Evolutionary conservation across 306 rosid genomes (phyloP).

Genomic region (Lagenaria siceraria): DNA sequence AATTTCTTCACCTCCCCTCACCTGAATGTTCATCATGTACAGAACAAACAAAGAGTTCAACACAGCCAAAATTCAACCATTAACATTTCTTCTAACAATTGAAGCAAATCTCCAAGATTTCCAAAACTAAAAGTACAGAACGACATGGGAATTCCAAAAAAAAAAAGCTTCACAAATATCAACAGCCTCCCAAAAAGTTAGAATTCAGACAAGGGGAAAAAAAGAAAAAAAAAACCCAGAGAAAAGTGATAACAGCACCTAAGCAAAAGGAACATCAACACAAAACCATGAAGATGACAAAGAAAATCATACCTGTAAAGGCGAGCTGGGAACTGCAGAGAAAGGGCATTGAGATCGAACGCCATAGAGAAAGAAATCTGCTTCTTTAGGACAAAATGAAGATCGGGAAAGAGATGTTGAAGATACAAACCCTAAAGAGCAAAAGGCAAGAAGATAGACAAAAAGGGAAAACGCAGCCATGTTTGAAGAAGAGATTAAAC

Average conservation of each 20-base stretch:
- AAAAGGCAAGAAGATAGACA: slow-evolving; percentile 18
- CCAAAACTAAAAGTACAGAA: slow-evolving; percentile 5
- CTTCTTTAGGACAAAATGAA: slow-evolving; percentile 18
- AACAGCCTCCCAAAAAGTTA: not conserved
- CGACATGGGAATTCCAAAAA: not conserved
- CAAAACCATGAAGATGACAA: not conserved
- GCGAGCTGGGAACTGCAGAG: slow-evolving; percentile 29
- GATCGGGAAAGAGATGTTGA: slow-evolving; percentile 12
- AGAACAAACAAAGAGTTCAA: not conserved
- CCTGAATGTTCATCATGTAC: not conserved
- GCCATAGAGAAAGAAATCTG: slow-evolving; percentile 21
- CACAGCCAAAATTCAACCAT: not conserved
- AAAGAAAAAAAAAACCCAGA: not conserved
- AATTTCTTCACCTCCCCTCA: not conserved
- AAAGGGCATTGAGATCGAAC: slow-evolving; percentile 62
- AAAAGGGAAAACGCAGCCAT: slow-evolving; percentile 27
- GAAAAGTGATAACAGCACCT: not conserved
- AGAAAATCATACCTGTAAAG: slow-evolving; percentile 35
- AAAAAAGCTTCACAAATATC: not conserved
- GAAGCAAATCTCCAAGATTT: not conserved
- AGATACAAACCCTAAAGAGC: slow-evolving; percentile 19
- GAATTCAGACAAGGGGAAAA: not conserved
- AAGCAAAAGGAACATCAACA: not conserved
- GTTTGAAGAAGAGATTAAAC: slow-evolving; percentile 11
- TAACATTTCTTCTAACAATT: not conserved